A percentile compares a stretch with the other conserved stretches of the same genome.
Conservation (phyloP, 2,329 filamentous ascomycete species). For the Fonsecaea pedrosoi region DNA sequence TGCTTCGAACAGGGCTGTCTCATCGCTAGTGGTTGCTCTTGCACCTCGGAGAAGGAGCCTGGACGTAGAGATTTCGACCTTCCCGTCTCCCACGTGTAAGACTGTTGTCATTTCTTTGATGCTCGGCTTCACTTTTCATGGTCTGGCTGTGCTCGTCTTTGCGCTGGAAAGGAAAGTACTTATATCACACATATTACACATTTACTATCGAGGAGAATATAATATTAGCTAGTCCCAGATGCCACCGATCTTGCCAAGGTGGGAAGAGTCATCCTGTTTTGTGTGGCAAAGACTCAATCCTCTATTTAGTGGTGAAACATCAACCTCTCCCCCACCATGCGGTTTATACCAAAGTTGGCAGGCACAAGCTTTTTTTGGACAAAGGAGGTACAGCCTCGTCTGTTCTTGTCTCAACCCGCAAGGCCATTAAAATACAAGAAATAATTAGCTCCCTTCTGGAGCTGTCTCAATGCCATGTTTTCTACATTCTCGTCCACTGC, state of each 20-base stretch:
- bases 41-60: slow-evolving; percentile 34
- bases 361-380: not conserved
- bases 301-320: not conserved
- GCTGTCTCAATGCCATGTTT: not conserved
- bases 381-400: not conserved
- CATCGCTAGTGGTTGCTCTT: slow-evolving; percentile 11
- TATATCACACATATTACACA: not conserved
- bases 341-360: not conserved
- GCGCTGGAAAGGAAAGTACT: too few relatives aligned
- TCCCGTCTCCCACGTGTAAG: slow-evolving; percentile 1
- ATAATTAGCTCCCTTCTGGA: not conserved
- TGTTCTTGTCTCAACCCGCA: not conserved
- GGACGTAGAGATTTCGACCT: slow-evolving; percentile 30
- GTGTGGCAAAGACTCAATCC: not conserved
- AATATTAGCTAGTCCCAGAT: not conserved
- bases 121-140: not conserved
- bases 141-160: not conserved
- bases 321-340: not conserved
- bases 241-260: not conserved
- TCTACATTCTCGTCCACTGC: too few relatives aligned
- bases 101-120: not conserved
- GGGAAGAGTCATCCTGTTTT: not conserved
- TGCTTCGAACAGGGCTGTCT: slow-evolving; percentile 24
- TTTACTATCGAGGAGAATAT: not conserved
- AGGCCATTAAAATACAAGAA: not conserved